Evolutionary conservation across 129 eudicot genomes (phyloP).

Genomic region (Flaveria robusta): DNA sequence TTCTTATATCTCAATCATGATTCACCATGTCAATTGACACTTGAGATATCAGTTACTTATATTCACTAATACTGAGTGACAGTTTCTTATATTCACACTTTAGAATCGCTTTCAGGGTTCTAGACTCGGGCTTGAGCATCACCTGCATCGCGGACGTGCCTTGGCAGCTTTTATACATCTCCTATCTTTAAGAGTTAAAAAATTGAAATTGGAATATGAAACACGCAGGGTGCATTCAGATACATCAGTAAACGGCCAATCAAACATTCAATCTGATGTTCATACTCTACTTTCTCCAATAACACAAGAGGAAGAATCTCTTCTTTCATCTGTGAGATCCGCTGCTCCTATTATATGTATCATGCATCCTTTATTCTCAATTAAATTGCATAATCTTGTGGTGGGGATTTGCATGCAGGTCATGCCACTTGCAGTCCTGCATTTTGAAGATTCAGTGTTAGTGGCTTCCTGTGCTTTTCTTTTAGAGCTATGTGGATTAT

Average conservation of each 20-base stretch:
- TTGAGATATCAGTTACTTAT: neutral
- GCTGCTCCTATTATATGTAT: conserved; percentile 19
- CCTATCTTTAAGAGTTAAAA: conserved; percentile 65
- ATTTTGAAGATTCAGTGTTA: conserved; percentile 76
- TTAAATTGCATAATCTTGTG: conserved; percentile 22
- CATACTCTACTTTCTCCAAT: conserved; percentile 72
- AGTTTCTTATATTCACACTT: conserved; percentile 17
- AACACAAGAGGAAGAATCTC: conserved; percentile 71
- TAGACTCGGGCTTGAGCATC: conserved; percentile 86
- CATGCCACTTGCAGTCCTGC: conserved; percentile 81
- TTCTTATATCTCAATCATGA: conserved; percentile 5
- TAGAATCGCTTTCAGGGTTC: conserved; percentile 58
- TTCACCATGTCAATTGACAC: conserved; percentile 16
- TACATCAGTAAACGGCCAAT: conserved; percentile 57
- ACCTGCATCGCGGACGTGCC: conserved; percentile 96
- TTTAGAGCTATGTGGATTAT: conserved; percentile 86
- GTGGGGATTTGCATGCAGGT: conserved; percentile 46
- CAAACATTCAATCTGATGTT: conserved; percentile 81
- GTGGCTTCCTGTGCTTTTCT: conserved; percentile 94
- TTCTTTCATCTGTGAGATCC: conserved; percentile 69
- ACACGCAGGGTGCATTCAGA: conserved; percentile 46
- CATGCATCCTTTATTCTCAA: conserved; percentile 10
- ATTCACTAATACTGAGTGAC: neutral
- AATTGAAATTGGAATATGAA: conserved; percentile 50
- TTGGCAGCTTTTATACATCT: conserved; percentile 86